These are phyloP conservation scores for Vitis labrusca DNA, from an alignment of 164 flowering plant species.

Conservation along the genomic window DNA sequence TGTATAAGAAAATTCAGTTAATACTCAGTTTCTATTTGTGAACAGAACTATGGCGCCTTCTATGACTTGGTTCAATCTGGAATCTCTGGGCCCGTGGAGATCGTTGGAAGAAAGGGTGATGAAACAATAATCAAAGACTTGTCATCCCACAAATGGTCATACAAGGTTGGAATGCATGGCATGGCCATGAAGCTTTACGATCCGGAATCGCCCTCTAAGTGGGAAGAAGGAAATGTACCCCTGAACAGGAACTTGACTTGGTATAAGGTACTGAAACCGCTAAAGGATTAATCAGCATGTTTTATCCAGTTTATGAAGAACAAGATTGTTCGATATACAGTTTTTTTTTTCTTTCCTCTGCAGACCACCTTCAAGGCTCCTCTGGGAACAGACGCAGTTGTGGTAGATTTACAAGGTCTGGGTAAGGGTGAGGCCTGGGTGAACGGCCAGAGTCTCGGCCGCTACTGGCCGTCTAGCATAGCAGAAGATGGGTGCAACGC, in stretches of 20 bases:
- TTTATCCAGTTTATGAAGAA: no score
- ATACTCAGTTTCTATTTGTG: neutral
- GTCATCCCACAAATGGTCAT: constrained; percentile 47
- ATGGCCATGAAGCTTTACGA: constrained; percentile 21
- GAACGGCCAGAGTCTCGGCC: constrained; percentile 64
- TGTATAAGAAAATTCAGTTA: neutral
- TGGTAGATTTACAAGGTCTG: constrained; percentile 62
- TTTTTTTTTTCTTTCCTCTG: neutral
- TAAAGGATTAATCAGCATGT: no score
- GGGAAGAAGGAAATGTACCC: constrained; percentile 36
- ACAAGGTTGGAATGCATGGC: constrained; percentile 55
- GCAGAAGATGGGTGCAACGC: constrained; percentile 37
- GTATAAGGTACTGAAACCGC: constrained; percentile 56
- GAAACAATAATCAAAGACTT: constrained; percentile 44
- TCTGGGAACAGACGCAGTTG: constrained; percentile 63
- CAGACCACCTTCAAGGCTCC: constrained; percentile 71
- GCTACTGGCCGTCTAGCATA: constrained; percentile 57
- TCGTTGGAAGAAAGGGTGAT: constrained; percentile 40
- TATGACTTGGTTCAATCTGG: constrained; percentile 45
- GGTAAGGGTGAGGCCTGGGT: constrained; percentile 85
- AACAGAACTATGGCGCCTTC: constrained; percentile 54
- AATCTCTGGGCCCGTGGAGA: constrained; percentile 47
- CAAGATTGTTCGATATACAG: no score
- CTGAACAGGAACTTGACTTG: constrained; percentile 44
- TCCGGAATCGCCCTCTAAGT: constrained; percentile 9